Percentiles rank a stretch among this genome's conserved stretches.
phyloP scores from a whole-genome alignment of 176 grass and related monocot genomes.

The Hsuehochloa calcarea region DNA sequence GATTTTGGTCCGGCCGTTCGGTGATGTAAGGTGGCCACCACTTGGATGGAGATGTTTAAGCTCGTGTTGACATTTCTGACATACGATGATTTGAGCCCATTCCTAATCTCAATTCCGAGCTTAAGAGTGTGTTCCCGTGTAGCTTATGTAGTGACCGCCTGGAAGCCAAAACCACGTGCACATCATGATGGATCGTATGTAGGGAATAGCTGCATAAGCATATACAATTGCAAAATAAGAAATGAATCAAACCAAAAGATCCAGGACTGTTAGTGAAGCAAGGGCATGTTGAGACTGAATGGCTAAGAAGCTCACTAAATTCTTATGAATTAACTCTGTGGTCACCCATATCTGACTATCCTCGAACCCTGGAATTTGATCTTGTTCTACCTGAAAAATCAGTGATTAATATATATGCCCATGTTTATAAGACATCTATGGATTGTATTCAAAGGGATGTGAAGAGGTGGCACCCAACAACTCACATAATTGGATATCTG shows the following conservation, averaged over 20 bases:
- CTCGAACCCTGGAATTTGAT: neutral
- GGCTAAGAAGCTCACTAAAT: neutral
- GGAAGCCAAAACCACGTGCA: neutral
- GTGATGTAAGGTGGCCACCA: neutral
- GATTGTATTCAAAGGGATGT: neutral
- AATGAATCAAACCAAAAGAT: neutral
- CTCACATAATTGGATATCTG: neutral
- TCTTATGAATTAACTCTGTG: conserved; percentile 5
- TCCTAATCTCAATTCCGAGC: neutral
- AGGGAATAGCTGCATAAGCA: neutral
- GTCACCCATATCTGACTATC: neutral
- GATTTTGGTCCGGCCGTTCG: neutral
- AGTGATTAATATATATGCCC: neutral
- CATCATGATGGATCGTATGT: neutral
- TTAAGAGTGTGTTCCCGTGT: neutral
- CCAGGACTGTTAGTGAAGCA: neutral
- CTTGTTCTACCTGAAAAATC: neutral
- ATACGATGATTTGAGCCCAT: neutral
- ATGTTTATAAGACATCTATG: neutral
- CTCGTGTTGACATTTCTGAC: neutral
- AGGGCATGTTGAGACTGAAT: neutral
- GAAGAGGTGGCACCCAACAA: neutral
- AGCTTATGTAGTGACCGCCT: neutral
- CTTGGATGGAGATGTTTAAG: neutral
- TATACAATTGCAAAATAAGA: neutral